Evolutionary conservation across 2,329 filamentous ascomycete species (phyloP), one percentile per base, ranked within the genome.

Genomic region (Curvularia eragrostidis): DNA sequence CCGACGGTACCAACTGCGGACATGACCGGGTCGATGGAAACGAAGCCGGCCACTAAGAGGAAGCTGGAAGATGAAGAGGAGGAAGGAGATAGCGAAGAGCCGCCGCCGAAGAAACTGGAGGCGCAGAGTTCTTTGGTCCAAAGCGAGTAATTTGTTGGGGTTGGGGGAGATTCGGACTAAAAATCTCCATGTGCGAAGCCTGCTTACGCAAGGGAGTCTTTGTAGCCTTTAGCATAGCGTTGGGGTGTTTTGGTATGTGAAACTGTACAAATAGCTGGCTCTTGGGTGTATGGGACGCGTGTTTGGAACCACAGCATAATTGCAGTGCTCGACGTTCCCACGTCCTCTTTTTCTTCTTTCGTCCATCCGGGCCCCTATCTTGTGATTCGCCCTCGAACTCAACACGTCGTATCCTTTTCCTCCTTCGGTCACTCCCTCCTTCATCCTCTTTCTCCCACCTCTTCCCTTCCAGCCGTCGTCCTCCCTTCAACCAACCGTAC

Each of bases 401-500:
- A 24, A 26, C 42, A 18, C 8, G 19, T 24, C 9, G 13, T n/a
- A 23, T 36, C 9, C 18, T 3, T 39, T 10, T 15, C 42, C 19
- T 15, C 23, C n/a, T n/a, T n/a, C n/a, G n/a, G n/a, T 15, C 1
- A 21, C 5, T 3, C 2, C 15, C 7, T 2, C 18, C 10, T 6
- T 2, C 18, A 32, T 32, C 30, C 12, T 32, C 28, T 28, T 28
- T 28, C 4, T 28, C 8, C 8, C 26, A 28, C 5, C 26, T 30
- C 3, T n/a, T n/a, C n/a, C n/a, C 28, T 30, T 30, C 30, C 4
- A 13, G 8, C 30, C 10, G 1, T 9, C 4, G 23, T 13, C 12
- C 9, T 30, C 4, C 15, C 30, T 10, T 52, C 59, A 63, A 2
- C 56, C 51, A 8, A 59, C 59, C 21, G 62, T 82, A 91, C 93